phyloP scores from a whole-genome alignment of 1,284 basidiomycete genomes.

The Thelephora terrestris region DNA sequence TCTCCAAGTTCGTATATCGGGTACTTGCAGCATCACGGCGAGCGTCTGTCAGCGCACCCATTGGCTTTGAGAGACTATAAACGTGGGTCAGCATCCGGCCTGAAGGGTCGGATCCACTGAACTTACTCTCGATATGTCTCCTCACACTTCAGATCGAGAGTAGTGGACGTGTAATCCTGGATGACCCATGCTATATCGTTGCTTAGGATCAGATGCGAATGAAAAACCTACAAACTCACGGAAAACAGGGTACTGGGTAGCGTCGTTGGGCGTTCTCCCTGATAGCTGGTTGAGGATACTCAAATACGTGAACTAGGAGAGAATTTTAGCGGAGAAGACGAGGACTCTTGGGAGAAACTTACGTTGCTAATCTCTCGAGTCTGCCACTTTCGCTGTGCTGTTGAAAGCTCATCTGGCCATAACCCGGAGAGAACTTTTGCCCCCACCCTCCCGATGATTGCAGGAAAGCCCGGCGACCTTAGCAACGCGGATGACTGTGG shows the following conservation, averaged over 20 bases:
- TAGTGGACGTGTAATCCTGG: slow-evolving; percentile 73
- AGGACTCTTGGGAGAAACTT: slow-evolving; percentile 15
- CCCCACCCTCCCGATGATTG: slow-evolving; percentile 36
- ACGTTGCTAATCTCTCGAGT: slow-evolving; percentile 85
- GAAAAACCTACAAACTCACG: slow-evolving; percentile 39
- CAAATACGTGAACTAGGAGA: slow-evolving; percentile 69
- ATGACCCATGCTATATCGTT: slow-evolving; percentile 67
- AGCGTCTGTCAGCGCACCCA: slow-evolving; percentile 80
- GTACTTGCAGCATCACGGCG: slow-evolving; percentile 65
- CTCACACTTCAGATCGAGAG: slow-evolving; percentile 59
- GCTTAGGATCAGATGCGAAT: background rate
- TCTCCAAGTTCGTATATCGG: slow-evolving; percentile 70
- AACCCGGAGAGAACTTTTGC: slow-evolving; percentile 26
- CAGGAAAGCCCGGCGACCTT: slow-evolving; percentile 32
- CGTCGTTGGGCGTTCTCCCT: slow-evolving; percentile 86
- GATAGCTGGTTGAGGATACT: slow-evolving; percentile 84
- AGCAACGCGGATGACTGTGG: slow-evolving; percentile 30
- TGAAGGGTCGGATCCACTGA: background rate
- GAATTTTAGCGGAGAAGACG: slow-evolving; percentile 4
- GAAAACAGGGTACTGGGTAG: slow-evolving; percentile 93
- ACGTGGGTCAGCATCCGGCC: background rate
- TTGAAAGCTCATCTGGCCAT: slow-evolving; percentile 49
- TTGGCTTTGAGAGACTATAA: slow-evolving; percentile 68
- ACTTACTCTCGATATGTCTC: slow-evolving; percentile 67
- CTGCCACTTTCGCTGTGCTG: slow-evolving; percentile 75